A percentile compares a stretch with the other conserved stretches of the same genome.
phyloP scores from a whole-genome alignment of 2,329 filamentous ascomycete species.

The Beauveria brongniartii region DNA sequence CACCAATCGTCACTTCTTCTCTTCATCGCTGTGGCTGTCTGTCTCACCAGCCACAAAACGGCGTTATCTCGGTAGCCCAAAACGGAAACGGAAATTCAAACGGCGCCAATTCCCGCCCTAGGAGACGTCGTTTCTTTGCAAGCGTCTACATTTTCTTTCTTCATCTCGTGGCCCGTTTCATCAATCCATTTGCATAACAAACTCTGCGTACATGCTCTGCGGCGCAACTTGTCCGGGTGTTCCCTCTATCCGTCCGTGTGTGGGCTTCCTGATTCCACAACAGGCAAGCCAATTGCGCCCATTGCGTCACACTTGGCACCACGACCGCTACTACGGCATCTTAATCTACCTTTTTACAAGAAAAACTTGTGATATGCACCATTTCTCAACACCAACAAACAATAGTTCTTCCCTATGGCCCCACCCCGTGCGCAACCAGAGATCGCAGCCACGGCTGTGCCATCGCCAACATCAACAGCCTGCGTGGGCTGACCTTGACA shows the following conservation, averaged over 20 bases:
- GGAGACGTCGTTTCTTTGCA: no score
- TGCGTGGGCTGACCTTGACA: background rate
- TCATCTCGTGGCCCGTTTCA: background rate
- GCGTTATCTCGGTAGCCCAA: background rate
- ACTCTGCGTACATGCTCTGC: no score
- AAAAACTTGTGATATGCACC: background rate
- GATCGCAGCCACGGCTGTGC: background rate
- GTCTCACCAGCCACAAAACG: background rate
- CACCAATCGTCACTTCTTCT: no score
- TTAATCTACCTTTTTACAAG: no score
- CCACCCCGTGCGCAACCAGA: background rate
- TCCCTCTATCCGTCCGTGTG: no score
- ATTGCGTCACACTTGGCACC: background rate
- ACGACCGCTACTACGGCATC: no score
- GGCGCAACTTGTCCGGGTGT: no score
- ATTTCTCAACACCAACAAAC: background rate
- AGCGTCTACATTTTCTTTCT: background rate
- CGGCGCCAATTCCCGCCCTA: background rate
- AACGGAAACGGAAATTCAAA: background rate
- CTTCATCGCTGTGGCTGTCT: no score
- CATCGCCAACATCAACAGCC: background rate
- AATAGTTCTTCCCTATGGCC: background rate
- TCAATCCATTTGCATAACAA: no score
- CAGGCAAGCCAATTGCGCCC: background rate
- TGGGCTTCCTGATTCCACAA: background rate